Evolutionary conservation across 768 basidiomycete genomes (phyloP).

Genomic region (Lactifluus piperatus): DNA sequence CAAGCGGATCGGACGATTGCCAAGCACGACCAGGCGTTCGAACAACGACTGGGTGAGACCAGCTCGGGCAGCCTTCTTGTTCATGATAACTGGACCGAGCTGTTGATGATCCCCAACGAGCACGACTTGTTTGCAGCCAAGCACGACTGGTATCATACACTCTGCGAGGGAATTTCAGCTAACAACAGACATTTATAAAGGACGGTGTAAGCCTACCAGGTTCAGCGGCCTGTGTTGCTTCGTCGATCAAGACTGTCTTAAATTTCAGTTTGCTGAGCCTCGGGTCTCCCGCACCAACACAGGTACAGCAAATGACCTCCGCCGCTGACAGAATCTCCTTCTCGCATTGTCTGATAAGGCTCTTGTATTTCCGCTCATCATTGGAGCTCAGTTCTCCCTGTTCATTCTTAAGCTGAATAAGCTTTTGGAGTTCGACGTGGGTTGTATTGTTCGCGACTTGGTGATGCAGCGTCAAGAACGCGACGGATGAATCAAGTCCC

Average conservation of each 20-base stretch:
- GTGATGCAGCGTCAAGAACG: constrained; percentile 90
- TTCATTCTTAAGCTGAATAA: constrained; percentile 95
- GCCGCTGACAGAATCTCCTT: constrained; percentile 93
- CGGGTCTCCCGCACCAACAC: constrained; percentile 96
- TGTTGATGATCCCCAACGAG: constrained; percentile 96
- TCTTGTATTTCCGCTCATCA: constrained; percentile 98
- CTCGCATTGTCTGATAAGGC: constrained; percentile 89
- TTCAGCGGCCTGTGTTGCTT: constrained; percentile 96
- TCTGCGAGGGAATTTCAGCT: constrained; percentile 41
- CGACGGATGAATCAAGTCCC: constrained; percentile 91
- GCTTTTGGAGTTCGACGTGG: constrained; percentile 94
- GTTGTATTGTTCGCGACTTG: constrained; percentile 97
- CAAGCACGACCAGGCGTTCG: constrained; percentile 90
- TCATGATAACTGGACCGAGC: constrained; percentile 99
- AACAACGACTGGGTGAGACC: constrained; percentile 97
- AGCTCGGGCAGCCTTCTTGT: constrained; percentile 99
- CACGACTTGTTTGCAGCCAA: constrained; percentile 98
- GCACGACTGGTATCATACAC: constrained; percentile 98
- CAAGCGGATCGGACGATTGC: constrained; percentile 93
- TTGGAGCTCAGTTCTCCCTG: constrained; percentile 95
- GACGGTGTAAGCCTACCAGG: constrained; percentile 50
- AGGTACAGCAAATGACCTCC: constrained; percentile 97
- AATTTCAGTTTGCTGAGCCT: constrained; percentile 96
- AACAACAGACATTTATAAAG: background rate
- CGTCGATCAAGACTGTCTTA: constrained; percentile 95